Percentiles rank a stretch among this genome's conserved stretches.
Conservation (phyloP, 306 rosid genomes). For the Casuarina cunninghamiana region DNA sequence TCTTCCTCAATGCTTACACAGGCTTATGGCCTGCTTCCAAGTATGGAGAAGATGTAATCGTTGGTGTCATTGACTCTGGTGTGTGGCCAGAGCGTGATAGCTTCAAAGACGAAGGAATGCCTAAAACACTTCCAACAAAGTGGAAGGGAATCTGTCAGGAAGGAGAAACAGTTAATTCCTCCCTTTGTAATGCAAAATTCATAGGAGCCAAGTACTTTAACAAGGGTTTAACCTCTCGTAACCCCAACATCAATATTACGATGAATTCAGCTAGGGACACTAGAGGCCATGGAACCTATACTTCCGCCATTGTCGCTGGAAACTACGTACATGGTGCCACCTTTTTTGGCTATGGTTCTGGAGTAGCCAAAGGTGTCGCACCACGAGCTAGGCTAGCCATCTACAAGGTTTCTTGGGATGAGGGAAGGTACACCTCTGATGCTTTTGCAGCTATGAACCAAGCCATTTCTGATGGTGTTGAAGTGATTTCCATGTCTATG, state of each 20-base stretch:
- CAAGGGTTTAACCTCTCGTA: background rate
- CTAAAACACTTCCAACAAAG: background rate
- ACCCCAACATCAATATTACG: background rate
- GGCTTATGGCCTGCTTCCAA: constrained; percentile 14
- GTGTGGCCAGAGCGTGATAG: background rate
- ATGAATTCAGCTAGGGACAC: constrained; percentile 34
- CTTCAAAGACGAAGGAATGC: background rate
- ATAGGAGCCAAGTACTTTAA: background rate
- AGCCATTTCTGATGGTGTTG: no score
- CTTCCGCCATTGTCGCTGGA: constrained; percentile 32
- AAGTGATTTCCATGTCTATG: constrained; percentile 28
- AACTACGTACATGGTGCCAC: constrained; percentile 15
- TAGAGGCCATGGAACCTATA: constrained; percentile 35
- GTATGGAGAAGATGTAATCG: background rate
- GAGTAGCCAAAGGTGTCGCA: constrained; percentile 36
- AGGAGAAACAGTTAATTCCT: background rate
- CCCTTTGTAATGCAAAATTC: constrained; percentile 1
- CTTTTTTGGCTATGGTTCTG: constrained; percentile 31
- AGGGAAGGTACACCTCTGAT: constrained; percentile 25
- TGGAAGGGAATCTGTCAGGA: background rate
- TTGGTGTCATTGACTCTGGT: background rate
- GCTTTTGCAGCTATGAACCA: constrained; percentile 34
- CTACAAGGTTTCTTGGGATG: constrained; percentile 30
- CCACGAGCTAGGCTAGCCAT: constrained; percentile 24
- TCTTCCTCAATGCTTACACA: constrained; percentile 13